Percentiles rank a stretch among this genome's conserved stretches.
Evolutionary conservation across 371 early-diverging fungal species (phyloP).

Genomic region (Rhizopus delemar): DNA sequence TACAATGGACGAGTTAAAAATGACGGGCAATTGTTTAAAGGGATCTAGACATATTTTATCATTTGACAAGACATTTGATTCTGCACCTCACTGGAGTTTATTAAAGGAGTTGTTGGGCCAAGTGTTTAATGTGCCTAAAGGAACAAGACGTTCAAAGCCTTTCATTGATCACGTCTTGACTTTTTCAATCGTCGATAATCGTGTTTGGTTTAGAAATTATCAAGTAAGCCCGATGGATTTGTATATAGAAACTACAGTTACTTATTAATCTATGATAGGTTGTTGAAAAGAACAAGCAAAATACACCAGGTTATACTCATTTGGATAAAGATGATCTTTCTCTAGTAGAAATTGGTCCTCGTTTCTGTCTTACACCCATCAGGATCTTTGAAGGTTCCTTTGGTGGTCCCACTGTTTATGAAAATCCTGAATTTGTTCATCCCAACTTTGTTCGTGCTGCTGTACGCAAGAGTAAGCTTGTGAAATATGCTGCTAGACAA

Average conservation of each 20-base stretch:
- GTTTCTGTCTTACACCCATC: slow-evolving; percentile 91
- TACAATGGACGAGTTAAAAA: slow-evolving; percentile 96
- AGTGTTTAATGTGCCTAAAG: slow-evolving; percentile 88
- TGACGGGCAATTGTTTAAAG: slow-evolving; percentile 97
- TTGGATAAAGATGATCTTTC: slow-evolving; percentile 72
- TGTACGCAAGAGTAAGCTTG: slow-evolving; percentile 54
- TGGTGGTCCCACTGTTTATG: slow-evolving; percentile 88
- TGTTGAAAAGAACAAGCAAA: slow-evolving; percentile 55
- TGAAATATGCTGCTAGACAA: slow-evolving; percentile 57
- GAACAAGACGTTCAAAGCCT: slow-evolving; percentile 89
- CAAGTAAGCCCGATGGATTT: slow-evolving; percentile 58
- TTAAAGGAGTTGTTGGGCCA: slow-evolving; percentile 91
- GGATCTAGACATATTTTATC: slow-evolving; percentile 94
- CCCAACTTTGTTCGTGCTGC: slow-evolving; percentile 68
- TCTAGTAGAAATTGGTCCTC: slow-evolving; percentile 96
- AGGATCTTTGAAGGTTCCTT: slow-evolving; percentile 94
- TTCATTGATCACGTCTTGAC: slow-evolving; percentile 94
- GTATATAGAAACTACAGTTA: slow-evolving; percentile 8
- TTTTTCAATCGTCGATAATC: slow-evolving; percentile 87
- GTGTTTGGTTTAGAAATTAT: slow-evolving; percentile 95
- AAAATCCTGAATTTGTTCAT: slow-evolving; percentile 85
- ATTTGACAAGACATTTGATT: slow-evolving; percentile 91
- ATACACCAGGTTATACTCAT: slow-evolving; percentile 52
- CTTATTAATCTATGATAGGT: slow-evolving; percentile 28
- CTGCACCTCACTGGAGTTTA: slow-evolving; percentile 76